Percentiles rank a stretch among this genome's conserved stretches.
Conservation (phyloP, 2,329 filamentous ascomycete species). For the Diaporthe vexans region DNA sequence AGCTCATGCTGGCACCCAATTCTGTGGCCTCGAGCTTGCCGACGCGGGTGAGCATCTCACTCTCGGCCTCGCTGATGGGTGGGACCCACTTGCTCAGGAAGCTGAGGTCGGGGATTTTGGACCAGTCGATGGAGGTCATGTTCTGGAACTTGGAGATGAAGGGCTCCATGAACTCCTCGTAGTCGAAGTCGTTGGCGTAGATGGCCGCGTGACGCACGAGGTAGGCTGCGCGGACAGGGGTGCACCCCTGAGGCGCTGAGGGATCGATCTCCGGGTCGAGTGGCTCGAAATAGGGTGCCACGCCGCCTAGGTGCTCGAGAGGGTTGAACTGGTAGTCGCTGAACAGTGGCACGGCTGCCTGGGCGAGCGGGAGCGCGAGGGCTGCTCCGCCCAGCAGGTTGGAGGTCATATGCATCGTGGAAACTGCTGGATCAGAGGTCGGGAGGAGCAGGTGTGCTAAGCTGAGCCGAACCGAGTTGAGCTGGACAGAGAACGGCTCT, state of each 20-base stretch:
- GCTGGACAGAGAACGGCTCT: neutral
- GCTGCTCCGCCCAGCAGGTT: conserved; percentile 28
- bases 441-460: neutral
- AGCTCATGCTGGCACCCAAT: conserved; percentile 69
- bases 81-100: conserved; percentile 71
- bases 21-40: conserved; percentile 72
- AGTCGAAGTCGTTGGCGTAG: conserved; percentile 72
- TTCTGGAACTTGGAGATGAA: conserved; percentile 72
- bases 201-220: conserved; percentile 72
- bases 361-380: conserved; percentile 18
- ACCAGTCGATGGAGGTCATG: conserved; percentile 68
- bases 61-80: conserved; percentile 69
- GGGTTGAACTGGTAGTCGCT: conserved; percentile 66
- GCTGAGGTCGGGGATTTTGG: conserved; percentile 64
- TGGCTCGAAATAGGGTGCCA: conserved; percentile 70
- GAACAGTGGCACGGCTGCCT: conserved; percentile 50
- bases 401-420: conserved; percentile 14
- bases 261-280: conserved; percentile 62
- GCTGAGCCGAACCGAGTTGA: neutral
- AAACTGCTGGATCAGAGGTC: neutral
- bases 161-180: conserved; percentile 68
- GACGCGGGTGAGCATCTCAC: conserved; percentile 71
- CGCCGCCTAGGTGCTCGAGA: conserved; percentile 67
- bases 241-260: conserved; percentile 63
- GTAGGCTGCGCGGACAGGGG: conserved; percentile 65